A percentile compares a stretch with the other conserved stretches of the same genome.
Evolutionary conservation across 192 early-diverging fungal genomes (phyloP).

Genomic region (Funneliformis geosporum): DNA sequence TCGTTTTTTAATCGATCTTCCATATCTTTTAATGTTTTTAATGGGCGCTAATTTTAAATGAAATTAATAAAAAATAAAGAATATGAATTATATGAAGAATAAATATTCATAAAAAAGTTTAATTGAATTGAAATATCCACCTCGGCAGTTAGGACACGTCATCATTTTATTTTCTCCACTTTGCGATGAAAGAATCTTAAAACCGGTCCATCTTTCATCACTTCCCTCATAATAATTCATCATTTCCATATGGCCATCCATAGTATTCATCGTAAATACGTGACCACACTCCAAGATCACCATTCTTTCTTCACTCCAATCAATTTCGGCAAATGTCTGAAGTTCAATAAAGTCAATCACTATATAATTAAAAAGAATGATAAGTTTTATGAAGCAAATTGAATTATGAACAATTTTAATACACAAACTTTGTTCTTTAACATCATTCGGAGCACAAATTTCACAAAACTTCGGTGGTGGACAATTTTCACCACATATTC

Average conservation of each 20-base stretch:
- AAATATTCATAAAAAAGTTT: neutral
- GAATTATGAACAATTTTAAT: neutral
- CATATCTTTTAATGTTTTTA: constrained; percentile 21
- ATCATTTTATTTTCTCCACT: neutral
- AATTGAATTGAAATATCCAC: neutral
- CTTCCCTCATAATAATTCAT: neutral
- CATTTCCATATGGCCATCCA: constrained; percentile 51
- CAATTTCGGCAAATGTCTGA: constrained; percentile 37
- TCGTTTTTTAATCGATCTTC: constrained; percentile 20
- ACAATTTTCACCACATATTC: constrained; percentile 52
- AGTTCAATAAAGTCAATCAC: neutral
- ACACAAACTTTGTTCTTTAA: constrained; percentile 22
- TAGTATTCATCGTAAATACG: constrained; percentile 48
- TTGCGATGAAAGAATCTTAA: neutral
- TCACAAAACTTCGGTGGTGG: constrained; percentile 37
- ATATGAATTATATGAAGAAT: neutral
- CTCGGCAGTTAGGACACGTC: neutral
- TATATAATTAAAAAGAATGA: neutral
- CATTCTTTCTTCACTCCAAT: constrained; percentile 48
- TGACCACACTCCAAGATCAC: constrained; percentile 55
- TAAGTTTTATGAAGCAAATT: neutral
- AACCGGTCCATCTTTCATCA: neutral
- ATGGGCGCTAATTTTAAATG: neutral
- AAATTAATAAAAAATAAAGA: neutral
- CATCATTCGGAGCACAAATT: constrained; percentile 37